phyloP scores from a whole-genome alignment of 2,329 filamentous ascomycete species.

The Aspergillus nomiae region DNA sequence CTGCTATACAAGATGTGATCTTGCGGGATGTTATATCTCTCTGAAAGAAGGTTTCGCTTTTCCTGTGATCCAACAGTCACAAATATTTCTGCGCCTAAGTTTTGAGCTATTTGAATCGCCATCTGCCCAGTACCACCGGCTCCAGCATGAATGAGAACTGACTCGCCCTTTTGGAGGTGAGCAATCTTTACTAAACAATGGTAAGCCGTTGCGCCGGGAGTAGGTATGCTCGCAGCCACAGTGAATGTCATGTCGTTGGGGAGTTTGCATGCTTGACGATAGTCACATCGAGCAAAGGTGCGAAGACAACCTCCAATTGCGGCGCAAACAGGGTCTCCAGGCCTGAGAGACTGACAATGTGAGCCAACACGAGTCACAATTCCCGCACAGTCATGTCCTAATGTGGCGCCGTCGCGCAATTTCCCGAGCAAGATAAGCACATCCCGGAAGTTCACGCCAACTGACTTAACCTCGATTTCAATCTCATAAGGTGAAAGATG shows the following conservation, averaged over 20 bases:
- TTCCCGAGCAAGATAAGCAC: conserved; percentile 10
- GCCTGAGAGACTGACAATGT: not conserved
- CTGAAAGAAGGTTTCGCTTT: conserved; percentile 27
- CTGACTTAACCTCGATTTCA: conserved; percentile 25
- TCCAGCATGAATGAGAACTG: conserved; percentile 29
- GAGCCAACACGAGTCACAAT: not conserved
- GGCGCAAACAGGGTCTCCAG: not conserved
- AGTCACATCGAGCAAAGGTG: conserved; percentile 26
- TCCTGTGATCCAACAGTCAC: conserved; percentile 27
- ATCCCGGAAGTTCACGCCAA: conserved; percentile 28
- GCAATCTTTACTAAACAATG: conserved; percentile 17
- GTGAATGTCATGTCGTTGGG: not conserved
- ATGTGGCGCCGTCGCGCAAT: conserved; percentile 2
- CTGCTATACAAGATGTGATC: conserved; percentile 31
- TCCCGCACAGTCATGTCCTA: conserved; percentile 6
- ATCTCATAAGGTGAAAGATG: conserved; percentile 13
- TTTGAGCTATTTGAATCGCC: conserved; percentile 28
- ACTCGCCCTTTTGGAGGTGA: conserved; percentile 20
- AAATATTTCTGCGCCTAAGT: conserved; percentile 25
- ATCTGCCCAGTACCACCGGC: conserved; percentile 32
- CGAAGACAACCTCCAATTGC: conserved; percentile 27
- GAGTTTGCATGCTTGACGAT: not conserved
- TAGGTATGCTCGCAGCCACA: conserved; percentile 7
- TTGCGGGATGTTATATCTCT: conserved; percentile 20
- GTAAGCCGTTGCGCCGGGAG: conserved; percentile 8